Percentiles rank a stretch among this genome's conserved stretches.
These are phyloP conservation scores for Podila horticola DNA, from an alignment of 192 early-diverging fungal genomes.

Conservation along the genomic window DNA sequence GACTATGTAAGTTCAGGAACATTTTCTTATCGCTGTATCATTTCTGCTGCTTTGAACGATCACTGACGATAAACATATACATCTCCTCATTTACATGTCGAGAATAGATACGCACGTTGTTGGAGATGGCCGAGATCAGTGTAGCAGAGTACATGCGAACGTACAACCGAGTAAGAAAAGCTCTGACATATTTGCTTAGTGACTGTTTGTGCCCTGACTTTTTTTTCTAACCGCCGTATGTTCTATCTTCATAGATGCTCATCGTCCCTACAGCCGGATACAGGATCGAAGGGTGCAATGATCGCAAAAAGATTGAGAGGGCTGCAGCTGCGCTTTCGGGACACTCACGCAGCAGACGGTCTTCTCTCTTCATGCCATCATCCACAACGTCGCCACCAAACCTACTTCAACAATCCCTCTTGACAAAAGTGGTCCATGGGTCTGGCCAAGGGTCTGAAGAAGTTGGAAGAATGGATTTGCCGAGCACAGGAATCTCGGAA, in stretches of 20 bases:
- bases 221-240: not conserved
- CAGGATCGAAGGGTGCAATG: constrained; percentile 42
- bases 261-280: constrained; percentile 22
- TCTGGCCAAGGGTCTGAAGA: not conserved
- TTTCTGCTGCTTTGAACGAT: not conserved
- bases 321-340: not conserved
- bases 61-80: not conserved
- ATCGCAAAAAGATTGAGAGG: constrained; percentile 29
- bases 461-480: too few species aligned
- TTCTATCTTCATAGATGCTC: constrained; percentile 19
- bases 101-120: constrained; percentile 10
- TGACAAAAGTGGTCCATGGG: not conserved
- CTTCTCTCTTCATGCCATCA: not conserved
- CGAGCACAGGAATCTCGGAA: not conserved
- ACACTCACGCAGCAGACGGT: not conserved
- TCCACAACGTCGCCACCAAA: not conserved
- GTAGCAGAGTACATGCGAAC: constrained; percentile 26
- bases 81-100: not conserved
- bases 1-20: constrained; percentile 19
- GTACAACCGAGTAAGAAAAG: constrained; percentile 29
- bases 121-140: constrained; percentile 9
- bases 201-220: too few species aligned
- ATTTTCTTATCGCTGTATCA: not conserved
- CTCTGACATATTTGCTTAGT: too few species aligned
- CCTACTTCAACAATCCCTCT: not conserved